Conservation (phyloP, 768 basidiomycete species). For the Clathrus columnatus region DNA sequence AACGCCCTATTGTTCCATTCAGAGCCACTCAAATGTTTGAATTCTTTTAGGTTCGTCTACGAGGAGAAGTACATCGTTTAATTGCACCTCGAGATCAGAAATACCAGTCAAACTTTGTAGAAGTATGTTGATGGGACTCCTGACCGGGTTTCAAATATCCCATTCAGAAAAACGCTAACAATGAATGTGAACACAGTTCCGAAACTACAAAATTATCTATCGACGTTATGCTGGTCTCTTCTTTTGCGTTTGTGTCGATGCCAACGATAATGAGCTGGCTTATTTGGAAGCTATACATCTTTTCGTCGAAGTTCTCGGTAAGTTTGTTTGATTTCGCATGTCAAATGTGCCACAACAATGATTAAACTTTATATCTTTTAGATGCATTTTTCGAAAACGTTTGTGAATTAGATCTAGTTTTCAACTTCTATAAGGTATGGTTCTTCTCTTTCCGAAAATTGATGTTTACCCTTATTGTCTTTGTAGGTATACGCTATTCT, state of each 20-base stretch:
- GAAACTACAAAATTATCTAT: constrained; percentile 96
- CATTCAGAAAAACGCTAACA: not conserved
- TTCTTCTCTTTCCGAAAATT: not conserved
- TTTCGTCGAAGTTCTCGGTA: constrained; percentile 95
- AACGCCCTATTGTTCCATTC: not conserved
- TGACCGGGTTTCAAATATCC: not conserved
- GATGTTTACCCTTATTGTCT: not conserved
- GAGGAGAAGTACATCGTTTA: constrained; percentile 93
- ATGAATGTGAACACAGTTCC: constrained; percentile 52
- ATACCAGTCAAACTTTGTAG: constrained; percentile 98
- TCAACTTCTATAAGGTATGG: constrained; percentile 93
- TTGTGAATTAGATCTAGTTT: constrained; percentile 94
- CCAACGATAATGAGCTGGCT: constrained; percentile 96
- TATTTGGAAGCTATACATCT: constrained; percentile 97
- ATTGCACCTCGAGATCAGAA: constrained; percentile 97
- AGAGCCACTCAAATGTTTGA: not conserved
- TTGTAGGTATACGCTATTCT: constrained; percentile 93
- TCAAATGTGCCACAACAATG: constrained; percentile 11
- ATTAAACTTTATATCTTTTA: too few species aligned
- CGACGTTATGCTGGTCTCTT: constrained; percentile 95
- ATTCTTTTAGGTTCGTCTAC: constrained; percentile 71
- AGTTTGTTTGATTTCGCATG: constrained; percentile 19
- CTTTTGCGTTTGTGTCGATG: constrained; percentile 96
- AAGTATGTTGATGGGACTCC: constrained; percentile 45
- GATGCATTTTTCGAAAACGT: constrained; percentile 99